Conservation (phyloP, 306 rosid genomes). For the Pachyrhizus erosus region DNA sequence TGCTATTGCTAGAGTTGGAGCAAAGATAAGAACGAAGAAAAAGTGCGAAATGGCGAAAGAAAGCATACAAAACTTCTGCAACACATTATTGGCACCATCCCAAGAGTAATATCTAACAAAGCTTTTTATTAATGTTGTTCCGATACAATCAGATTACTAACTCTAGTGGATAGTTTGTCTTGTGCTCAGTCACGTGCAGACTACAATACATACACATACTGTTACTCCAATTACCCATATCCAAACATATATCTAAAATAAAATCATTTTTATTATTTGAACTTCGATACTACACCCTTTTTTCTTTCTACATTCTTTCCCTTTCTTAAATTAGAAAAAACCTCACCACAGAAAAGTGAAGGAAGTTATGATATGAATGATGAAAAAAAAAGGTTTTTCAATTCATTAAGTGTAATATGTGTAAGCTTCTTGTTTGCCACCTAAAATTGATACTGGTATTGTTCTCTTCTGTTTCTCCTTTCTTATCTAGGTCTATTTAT, state of each 20-base stretch:
- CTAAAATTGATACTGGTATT: neutral
- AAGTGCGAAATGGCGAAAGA: neutral
- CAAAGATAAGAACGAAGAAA: constrained; percentile 13
- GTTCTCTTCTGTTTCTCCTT: neutral
- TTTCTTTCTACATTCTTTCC: neutral
- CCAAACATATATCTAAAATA: neutral
- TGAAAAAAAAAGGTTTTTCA: neutral
- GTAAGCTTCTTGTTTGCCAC: neutral
- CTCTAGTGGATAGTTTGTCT: constrained; percentile 17
- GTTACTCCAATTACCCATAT: constrained; percentile 16
- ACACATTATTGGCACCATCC: constrained; percentile 36
- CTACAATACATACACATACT: neutral
- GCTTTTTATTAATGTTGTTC: constrained; percentile 6
- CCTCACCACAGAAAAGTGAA: neutral
- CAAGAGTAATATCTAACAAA: neutral
- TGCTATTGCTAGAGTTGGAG: neutral
- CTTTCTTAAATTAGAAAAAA: neutral
- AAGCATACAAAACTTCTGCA: constrained; percentile 37
- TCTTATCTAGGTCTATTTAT: neutral
- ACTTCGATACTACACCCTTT: neutral
- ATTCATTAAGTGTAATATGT: neutral
- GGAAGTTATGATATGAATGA: neutral
- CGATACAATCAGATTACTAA: neutral
- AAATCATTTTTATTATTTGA: neutral
- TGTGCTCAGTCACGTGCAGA: neutral